A percentile compares a stretch with the other conserved stretches of the same genome.
These are phyloP conservation scores for Flaveria sonorensis DNA, from an alignment of 129 eudicot species.

Conservation along the genomic window DNA sequence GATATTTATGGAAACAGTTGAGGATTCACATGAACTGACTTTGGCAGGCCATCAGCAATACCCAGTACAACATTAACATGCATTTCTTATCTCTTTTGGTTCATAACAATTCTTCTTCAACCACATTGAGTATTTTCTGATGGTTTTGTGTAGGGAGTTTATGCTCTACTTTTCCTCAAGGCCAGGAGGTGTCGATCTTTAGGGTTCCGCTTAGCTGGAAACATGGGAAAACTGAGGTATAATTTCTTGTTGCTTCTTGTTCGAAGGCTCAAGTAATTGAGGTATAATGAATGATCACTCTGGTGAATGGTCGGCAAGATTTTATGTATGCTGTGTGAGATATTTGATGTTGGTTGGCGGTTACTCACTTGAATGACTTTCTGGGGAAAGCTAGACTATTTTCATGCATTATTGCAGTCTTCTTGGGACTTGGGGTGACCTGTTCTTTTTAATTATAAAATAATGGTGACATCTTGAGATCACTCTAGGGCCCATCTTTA, in stretches of 20 bases:
- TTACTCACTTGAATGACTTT: not conserved
- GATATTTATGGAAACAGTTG: constrained; percentile 73
- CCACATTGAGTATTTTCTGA: constrained; percentile 8
- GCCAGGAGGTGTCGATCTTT: constrained; percentile 80
- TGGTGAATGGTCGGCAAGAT: constrained; percentile 4
- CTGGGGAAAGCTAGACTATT: constrained; percentile 16
- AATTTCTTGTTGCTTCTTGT: constrained; percentile 14
- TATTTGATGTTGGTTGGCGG: not conserved
- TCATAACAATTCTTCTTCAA: not conserved
- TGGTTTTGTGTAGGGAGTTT: constrained; percentile 69
- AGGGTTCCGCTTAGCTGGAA: constrained; percentile 82
- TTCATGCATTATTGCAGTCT: not conserved
- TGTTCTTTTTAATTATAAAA: not conserved
- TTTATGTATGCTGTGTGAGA: not conserved
- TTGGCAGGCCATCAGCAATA: constrained; percentile 81
- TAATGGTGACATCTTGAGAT: constrained; percentile 7
- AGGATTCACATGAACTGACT: constrained; percentile 73
- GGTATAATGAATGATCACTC: not conserved
- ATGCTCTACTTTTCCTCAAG: constrained; percentile 79
- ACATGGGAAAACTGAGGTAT: constrained; percentile 84
- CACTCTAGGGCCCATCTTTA: not conserved
- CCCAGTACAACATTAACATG: constrained; percentile 53
- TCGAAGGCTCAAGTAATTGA: not conserved
- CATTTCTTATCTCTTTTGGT: constrained; percentile 10
- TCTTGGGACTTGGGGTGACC: not conserved